phyloP scores from a whole-genome alignment of 1,284 basidiomycete species.

The Boletellus deceptivus region DNA sequence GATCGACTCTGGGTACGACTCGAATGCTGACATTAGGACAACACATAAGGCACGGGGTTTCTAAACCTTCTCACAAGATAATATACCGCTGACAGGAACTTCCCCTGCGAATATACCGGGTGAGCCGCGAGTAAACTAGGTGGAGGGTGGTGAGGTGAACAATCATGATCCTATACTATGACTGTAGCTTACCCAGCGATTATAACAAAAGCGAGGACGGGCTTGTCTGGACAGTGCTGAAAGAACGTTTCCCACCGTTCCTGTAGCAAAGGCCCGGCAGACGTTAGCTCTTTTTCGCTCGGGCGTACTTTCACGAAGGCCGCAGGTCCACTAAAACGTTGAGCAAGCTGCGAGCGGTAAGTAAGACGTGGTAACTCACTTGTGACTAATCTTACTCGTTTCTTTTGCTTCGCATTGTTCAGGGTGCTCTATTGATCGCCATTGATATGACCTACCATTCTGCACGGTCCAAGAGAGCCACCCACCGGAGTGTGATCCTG shows the following conservation, averaged over 20 bases:
- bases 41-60: neutral
- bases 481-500: slow-evolving; percentile 35
- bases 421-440: neutral
- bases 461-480: slow-evolving; percentile 3
- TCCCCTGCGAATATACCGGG: slow-evolving; percentile 3
- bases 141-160: too few relatives aligned
- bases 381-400: slow-evolving; percentile 26
- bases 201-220: slow-evolving; percentile 14
- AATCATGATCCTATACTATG: too few relatives aligned
- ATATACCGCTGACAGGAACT: slow-evolving; percentile 4
- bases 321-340: slow-evolving; percentile 36
- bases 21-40: slow-evolving; percentile 1
- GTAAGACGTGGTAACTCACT: slow-evolving; percentile 35
- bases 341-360: neutral
- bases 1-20: slow-evolving; percentile 26
- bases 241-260: slow-evolving; percentile 41
- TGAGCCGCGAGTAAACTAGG: neutral
- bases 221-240: slow-evolving; percentile 22
- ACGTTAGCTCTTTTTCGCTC: slow-evolving; percentile 34
- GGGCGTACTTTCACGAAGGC: slow-evolving; percentile 41
- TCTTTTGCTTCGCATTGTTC: neutral
- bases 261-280: slow-evolving; percentile 37
- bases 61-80: slow-evolving; percentile 17
- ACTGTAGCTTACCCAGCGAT: slow-evolving; percentile 12
- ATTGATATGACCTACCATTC: neutral